These are phyloP conservation scores for Mediolabrus comicus DNA, from an alignment of 108 stramenopile genomes.

Conservation along the genomic window DNA sequence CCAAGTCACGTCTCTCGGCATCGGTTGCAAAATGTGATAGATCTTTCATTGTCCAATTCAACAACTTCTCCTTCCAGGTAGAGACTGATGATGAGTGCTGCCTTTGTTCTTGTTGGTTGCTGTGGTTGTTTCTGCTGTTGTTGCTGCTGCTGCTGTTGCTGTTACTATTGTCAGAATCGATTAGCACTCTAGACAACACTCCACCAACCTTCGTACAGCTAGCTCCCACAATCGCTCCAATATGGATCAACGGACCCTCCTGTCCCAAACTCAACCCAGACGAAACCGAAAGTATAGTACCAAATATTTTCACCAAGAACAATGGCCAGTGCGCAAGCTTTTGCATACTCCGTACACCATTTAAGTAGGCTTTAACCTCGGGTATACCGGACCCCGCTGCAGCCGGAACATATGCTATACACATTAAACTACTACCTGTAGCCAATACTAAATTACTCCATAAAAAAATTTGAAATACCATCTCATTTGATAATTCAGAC, in stretches of 20 bases:
- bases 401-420: not conserved
- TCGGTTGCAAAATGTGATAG: too few species aligned
- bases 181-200: not conserved
- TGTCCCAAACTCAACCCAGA: constrained; percentile 76
- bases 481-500: too few species aligned
- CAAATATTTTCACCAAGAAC: constrained; percentile 61
- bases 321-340: constrained; percentile 29
- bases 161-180: too few species aligned
- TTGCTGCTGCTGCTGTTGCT: not conserved
- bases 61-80: too few species aligned
- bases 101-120: not conserved
- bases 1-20: too few species aligned
- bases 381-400: constrained; percentile 80
- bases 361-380: constrained; percentile 84
- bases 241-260: constrained; percentile 85
- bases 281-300: constrained; percentile 65
- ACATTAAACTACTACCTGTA: not conserved
- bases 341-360: constrained; percentile 73
- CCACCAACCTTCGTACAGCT: constrained; percentile 28
- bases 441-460: not conserved
- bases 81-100: too few species aligned
- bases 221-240: constrained; percentile 76
- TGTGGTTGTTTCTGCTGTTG: not conserved
- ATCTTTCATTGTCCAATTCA: too few species aligned
- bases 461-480: not conserved